A percentile compares a stretch with the other conserved stretches of the same genome.
Evolutionary conservation across 2,329 filamentous ascomycete species (phyloP).

Genomic region (Trichophyton mentagrophytes): DNA sequence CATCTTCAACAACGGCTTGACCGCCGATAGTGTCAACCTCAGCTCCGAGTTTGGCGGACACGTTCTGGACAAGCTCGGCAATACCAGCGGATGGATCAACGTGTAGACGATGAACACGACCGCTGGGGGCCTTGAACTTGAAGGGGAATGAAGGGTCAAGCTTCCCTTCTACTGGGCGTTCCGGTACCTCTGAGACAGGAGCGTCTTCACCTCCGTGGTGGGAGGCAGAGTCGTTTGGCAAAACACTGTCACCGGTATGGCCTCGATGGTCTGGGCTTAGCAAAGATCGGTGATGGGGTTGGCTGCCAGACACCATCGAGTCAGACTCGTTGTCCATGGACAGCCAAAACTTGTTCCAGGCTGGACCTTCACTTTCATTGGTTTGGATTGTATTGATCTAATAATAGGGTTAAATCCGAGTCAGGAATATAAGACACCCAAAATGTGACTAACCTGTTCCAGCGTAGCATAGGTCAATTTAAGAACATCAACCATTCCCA

Average conservation of each 20-base stretch:
- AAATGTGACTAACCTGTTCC: conserved; percentile 56
- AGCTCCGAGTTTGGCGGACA: conserved; percentile 69
- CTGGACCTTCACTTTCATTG: conserved; percentile 80
- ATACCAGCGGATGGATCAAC: conserved; percentile 70
- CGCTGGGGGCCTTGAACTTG: conserved; percentile 97
- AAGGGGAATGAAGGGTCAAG: conserved; percentile 81
- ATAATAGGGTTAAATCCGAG: neutral
- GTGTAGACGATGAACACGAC: conserved; percentile 84
- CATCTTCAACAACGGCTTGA: conserved; percentile 62
- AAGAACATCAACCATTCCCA: conserved; percentile 97
- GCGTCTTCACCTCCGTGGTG: conserved; percentile 60
- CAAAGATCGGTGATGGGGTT: conserved; percentile 55
- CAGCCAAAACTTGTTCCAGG: conserved; percentile 99
- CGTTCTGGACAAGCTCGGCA: conserved; percentile 60
- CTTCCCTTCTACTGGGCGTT: conserved; percentile 40
- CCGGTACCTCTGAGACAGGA: conserved; percentile 53
- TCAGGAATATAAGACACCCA: neutral
- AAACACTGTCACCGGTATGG: conserved; percentile 64
- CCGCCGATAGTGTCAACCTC: conserved; percentile 80
- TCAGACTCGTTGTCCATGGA: conserved; percentile 91
- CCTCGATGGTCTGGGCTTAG: conserved; percentile 67
- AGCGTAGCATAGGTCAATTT: conserved; percentile 97
- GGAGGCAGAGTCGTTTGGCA: conserved; percentile 88
- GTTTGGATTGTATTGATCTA: conserved; percentile 82
- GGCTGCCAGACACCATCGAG: conserved; percentile 83